phyloP scores from a whole-genome alignment of 2,329 filamentous ascomycete species.

The Metarhizium guizhouense region DNA sequence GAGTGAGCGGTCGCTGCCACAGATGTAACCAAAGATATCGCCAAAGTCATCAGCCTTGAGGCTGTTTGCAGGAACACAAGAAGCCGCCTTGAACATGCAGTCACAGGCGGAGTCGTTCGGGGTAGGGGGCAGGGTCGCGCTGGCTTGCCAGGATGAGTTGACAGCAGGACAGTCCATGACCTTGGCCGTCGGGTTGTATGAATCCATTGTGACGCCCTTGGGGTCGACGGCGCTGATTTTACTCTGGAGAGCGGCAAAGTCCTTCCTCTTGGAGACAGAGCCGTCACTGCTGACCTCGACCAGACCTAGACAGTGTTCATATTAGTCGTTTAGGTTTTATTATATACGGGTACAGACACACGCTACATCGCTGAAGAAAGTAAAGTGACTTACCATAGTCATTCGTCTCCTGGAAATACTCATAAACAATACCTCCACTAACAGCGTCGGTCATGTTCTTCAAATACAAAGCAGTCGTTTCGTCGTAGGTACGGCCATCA shows the following conservation, averaged over 20 bases:
- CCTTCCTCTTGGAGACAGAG: conserved; percentile 56
- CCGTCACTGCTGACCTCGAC: conserved; percentile 46
- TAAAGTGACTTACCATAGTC: conserved; percentile 58
- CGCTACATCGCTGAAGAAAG: not conserved
- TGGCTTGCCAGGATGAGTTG: conserved; percentile 53
- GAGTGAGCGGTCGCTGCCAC: conserved; percentile 44
- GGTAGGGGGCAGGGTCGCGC: conserved; percentile 65
- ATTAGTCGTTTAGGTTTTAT: not conserved
- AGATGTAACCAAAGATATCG: conserved; percentile 68
- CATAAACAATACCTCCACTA: conserved; percentile 96
- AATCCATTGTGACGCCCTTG: conserved; percentile 52
- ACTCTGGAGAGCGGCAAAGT: conserved; percentile 65
- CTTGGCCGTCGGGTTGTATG: conserved; percentile 69
- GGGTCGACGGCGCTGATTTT: conserved; percentile 62
- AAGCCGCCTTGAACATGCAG: conserved; percentile 74
- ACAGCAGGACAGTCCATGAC: conserved; percentile 64
- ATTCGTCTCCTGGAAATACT: conserved; percentile 91
- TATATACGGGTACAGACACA: conserved; percentile 3
- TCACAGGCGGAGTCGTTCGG: conserved; percentile 72
- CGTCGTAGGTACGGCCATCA: conserved; percentile 69
- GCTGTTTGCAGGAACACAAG: conserved; percentile 56
- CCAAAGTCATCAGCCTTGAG: conserved; percentile 52
- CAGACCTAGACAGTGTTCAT: conserved; percentile 41
- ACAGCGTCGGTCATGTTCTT: conserved; percentile 76
- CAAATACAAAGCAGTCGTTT: conserved; percentile 74